Base-by-base conservation (phyloP, 345 rosid species). In the Lagerstroemia speciosa region DNA sequence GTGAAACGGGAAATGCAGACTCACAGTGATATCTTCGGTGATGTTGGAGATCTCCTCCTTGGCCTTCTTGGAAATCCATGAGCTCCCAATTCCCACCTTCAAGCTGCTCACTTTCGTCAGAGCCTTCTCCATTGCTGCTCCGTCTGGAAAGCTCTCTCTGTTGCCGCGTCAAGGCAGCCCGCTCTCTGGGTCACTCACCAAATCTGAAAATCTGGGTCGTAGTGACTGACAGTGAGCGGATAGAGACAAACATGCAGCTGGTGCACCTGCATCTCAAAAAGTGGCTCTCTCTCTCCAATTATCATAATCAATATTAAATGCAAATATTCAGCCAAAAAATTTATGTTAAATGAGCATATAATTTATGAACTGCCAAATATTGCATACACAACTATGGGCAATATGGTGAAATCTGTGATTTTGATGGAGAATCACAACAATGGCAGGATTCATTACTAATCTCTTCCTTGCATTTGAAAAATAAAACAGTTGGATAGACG, bases 31-130 rank as follows among this genome's bases (percentile, higher is more conserved):
- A 74, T 93, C 98, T 65, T 82, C 91, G 67, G 93, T 73, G 69
- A 93, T 89, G 83, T 86, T 89, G 37, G 90, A 78, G 78, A 93
- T 69, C 83, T 93, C 98, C 69, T 85, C 90, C 77, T 89, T 91
- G 62, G 98, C 98, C 80, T 87, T 89, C 83, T 85, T 93, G 0
- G 98, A 87, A 84, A 93, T 86, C 98, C 98, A 93, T 5, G 82
- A 82, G 66, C 89, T 74, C 43, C 94, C 88, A 17, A 88, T 70
- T 27, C 95, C 89, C 3, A 89, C 87, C 74, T 88, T 94, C 40
- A 94, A 84, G 89, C 97, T 91, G 74, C 81, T 79, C 60, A 94
- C 96, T 80, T 83, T 91, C 37, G 97, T 87, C 33, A 94, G 71
- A 11, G 97, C 99, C 68, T 83, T 91, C 87, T 94, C 99, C 99